Base-by-base conservation (phyloP, 2,329 filamentous ascomycete genomes). In the Podosphaera leucotricha region DNA sequence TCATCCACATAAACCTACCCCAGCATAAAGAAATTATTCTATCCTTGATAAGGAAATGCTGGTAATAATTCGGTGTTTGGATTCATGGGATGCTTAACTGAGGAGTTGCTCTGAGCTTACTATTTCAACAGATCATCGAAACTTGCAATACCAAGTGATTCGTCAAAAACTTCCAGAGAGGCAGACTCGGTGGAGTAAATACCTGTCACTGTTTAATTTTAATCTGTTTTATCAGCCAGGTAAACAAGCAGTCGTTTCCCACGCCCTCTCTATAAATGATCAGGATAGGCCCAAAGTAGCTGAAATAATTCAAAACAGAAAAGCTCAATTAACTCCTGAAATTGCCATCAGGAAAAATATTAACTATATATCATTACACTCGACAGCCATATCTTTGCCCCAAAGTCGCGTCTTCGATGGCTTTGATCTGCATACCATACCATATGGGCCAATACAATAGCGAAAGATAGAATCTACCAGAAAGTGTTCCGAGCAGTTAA, bases 111-210 rank as follows among this genome's bases (percentile, higher is more conserved):
- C 20, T 11, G 6, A 38, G 4, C 38, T 46, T 18, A 8, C 30
- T 38, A 38, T 48, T 15, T 28, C 44, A 7, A 38, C 16, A 13
- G 44, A 48, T 28, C n/a, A 43, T 21, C 45, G 45, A 21, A 43
- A 33, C 40, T 38, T 47, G 13, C 18, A 38, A 20, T 38, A 38
- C 16, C 20, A 19, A 2, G 20, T 38, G 16, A 38, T 16, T 11
- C 11, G 36, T n/a, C 36, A 38, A 38, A 38, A 38, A 38, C 20
- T 38, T 20, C 20, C 36, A 20, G 36, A 38, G 20, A 38, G 22
- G 22, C 38, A 21, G 21, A 13, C 20, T n/a, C 13, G 18, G 19
- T 24, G 20, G 20, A 15, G 18, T 21, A 6, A 39, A 15, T n/a
- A 21, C 19, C 18, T 24, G 5, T 21, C 38, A 11, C 18, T 18